Base-by-base conservation (phyloP, 116 monocot genomes). In the Trichopus zeylanicus region DNA sequence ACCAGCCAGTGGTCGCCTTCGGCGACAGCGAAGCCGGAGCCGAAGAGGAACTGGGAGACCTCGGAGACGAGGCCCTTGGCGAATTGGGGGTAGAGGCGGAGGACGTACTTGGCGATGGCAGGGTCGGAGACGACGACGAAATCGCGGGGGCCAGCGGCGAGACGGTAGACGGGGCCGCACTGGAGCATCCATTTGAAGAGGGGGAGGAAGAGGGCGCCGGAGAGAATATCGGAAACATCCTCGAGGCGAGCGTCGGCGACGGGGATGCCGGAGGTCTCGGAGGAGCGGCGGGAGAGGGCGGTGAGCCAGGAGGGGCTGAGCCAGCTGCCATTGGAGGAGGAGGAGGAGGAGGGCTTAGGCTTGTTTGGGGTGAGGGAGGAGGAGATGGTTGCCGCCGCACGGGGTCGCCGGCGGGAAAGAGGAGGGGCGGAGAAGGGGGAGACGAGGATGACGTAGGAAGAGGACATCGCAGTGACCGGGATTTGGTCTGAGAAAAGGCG, bases 291-390 rank as follows among this genome's bases (percentile, higher is more conserved):
- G 29, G 81, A 68, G 11, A 95, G 66, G 48, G 71, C 61, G 52
- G 81, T 90, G 9, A 95, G 71, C 95, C 90, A 95, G 72, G 86
- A 73, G 8, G 95, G 95, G 74, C 90, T 95, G 47, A 90, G 79
- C 90, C 95, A 90, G 7, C 83, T 81, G 11, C 67, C 72, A 53
- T 37, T 54, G 29, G 34, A 8, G 22, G 31, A 13, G 26, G 15
- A 0, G 26, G 31, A 16, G 59, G 38, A n/a, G 37, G 42, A 42
- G 42, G 42, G n/a, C n/a, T n/a, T n/a, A 18, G 42, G 42, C 42
- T 42, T 42, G 42, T 15, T 13, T 13, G 42, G 13, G 42, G 18
- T n/a, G 42, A 13, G 12, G 13, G 7, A 42, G 4, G 42, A n/a
- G n/a, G n/a, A n/a, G n/a, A n/a, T n/a, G n/a, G 29, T 5, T n/a